Percentiles rank a stretch among this genome's conserved stretches.
Conservation (phyloP, 73 alveolate species). For the Blepharisma stoltei region DNA sequence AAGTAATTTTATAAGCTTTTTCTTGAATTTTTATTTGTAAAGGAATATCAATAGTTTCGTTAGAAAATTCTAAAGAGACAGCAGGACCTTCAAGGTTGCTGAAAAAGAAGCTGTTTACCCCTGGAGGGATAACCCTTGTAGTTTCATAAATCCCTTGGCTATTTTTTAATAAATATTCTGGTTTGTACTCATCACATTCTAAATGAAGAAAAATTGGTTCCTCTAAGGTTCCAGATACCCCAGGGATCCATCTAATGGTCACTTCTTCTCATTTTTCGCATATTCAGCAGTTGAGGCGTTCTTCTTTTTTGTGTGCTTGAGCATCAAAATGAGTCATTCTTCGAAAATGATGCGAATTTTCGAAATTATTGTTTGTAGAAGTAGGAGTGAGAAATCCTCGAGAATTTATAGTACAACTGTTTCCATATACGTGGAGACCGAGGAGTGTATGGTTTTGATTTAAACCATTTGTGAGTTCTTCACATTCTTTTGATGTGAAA, state of each 20-base stretch:
- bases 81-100: background rate
- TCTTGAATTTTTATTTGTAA: background rate
- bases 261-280: slow-evolving; percentile 28
- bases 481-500: slow-evolving; percentile 38
- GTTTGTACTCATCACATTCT: slow-evolving; percentile 15
- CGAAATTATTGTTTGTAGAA: background rate
- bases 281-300: slow-evolving; percentile 12
- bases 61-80: background rate
- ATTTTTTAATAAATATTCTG: background rate
- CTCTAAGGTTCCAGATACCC: too few species aligned
- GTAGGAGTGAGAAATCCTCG: slow-evolving; percentile 45
- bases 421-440: slow-evolving; percentile 64
- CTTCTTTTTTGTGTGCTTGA: background rate
- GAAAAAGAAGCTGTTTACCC: slow-evolving; percentile 58
- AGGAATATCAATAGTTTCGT: background rate
- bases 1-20: background rate
- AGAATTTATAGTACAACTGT: slow-evolving; percentile 41
- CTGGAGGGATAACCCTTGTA: slow-evolving; percentile 87
- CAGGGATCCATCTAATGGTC: background rate
- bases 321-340: background rate
- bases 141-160: slow-evolving; percentile 36
- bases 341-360: background rate
- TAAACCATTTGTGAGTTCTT: slow-evolving; percentile 47
- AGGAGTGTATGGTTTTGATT: slow-evolving; percentile 48
- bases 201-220: slow-evolving; percentile 3